Conservation (phyloP, 2,329 filamentous ascomycete species). For the Colletotrichum somersetense region DNA sequence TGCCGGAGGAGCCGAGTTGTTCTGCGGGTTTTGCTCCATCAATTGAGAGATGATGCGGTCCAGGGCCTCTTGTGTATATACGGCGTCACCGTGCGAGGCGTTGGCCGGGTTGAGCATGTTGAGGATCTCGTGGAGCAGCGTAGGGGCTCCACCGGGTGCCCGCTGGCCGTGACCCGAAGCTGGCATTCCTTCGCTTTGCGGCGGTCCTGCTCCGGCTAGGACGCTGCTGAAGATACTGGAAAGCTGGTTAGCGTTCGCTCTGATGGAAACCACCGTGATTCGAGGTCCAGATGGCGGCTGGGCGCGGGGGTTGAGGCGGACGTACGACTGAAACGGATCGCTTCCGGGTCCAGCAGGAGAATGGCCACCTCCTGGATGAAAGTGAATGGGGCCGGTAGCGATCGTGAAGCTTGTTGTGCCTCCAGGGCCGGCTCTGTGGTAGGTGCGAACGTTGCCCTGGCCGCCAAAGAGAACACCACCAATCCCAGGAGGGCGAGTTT, state of each 20-base stretch:
- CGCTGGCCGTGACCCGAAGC: slow-evolving; percentile 32
- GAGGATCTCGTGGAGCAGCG: slow-evolving; percentile 66
- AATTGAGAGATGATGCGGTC: slow-evolving; percentile 89
- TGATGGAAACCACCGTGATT: slow-evolving; percentile 40
- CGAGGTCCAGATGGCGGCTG: slow-evolving; percentile 34
- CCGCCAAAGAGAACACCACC: slow-evolving; percentile 44
- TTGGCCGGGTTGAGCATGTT: slow-evolving; percentile 66
- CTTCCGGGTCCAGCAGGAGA: slow-evolving; percentile 37
- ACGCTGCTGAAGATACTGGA: slow-evolving; percentile 62
- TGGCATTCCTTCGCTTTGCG: slow-evolving; percentile 45
- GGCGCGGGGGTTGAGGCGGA: slow-evolving; percentile 36
- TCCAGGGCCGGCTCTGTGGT: slow-evolving; percentile 53
- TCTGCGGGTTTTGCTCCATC: slow-evolving; percentile 84
- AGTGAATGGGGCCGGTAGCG: slow-evolving; percentile 53
- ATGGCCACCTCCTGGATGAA: slow-evolving; percentile 40
- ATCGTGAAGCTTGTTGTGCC: slow-evolving; percentile 64
- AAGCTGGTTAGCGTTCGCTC: slow-evolving; percentile 49
- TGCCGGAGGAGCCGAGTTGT: slow-evolving; percentile 86
- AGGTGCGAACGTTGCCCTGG: slow-evolving; percentile 53
- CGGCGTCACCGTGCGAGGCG: slow-evolving; percentile 78
- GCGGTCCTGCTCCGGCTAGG: slow-evolving; percentile 55
- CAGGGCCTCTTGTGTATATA: slow-evolving; percentile 90
- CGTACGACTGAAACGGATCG: slow-evolving; percentile 65
- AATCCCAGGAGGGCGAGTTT: slow-evolving; percentile 40
- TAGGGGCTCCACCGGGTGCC: slow-evolving; percentile 31